These are phyloP conservation scores for Neofusicoccum ribis DNA, from an alignment of 2,329 filamentous ascomycete genomes.

Conservation along the genomic window DNA sequence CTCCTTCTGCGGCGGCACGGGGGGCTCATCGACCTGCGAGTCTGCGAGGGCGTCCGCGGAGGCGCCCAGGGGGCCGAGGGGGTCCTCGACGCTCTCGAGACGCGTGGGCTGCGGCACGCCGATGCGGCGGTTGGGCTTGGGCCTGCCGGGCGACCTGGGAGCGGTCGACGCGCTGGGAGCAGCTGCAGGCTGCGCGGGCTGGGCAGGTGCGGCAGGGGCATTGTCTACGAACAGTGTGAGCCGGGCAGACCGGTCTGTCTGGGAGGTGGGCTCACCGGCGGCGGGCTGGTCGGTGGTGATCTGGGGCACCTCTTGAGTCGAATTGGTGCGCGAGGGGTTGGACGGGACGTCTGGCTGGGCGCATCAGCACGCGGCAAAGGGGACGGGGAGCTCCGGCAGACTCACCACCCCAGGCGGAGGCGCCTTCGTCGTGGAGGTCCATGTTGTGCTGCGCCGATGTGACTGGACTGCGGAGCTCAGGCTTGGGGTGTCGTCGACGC, in stretches of 20 bases:
- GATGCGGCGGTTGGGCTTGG: slow-evolving; percentile 48
- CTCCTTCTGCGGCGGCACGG: slow-evolving; percentile 66
- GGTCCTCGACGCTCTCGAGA: slow-evolving; percentile 74
- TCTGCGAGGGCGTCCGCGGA: slow-evolving; percentile 52
- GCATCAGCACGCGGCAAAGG: slow-evolving; percentile 14
- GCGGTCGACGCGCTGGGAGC: slow-evolving; percentile 41
- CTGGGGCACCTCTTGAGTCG: slow-evolving; percentile 42
- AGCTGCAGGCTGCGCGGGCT: slow-evolving; percentile 28
- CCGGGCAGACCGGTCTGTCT: background rate
- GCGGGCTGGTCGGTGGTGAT: slow-evolving; percentile 33
- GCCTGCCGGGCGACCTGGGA: slow-evolving; percentile 49
- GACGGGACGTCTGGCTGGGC: slow-evolving; percentile 47
- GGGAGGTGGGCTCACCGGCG: slow-evolving; percentile 25
- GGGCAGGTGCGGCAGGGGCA: slow-evolving; percentile 12
- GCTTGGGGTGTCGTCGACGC: slow-evolving; percentile 13
- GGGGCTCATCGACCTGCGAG: slow-evolving; percentile 58
- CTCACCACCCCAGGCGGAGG: slow-evolving; percentile 46
- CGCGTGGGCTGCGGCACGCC: slow-evolving; percentile 74
- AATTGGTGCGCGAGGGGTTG: slow-evolving; percentile 38
- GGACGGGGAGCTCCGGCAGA: background rate
- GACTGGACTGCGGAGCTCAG: slow-evolving; percentile 4
- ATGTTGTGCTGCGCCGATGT: slow-evolving; percentile 26
- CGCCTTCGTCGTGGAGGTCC: slow-evolving; percentile 45
- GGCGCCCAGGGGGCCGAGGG: slow-evolving; percentile 74
- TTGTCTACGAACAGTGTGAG: slow-evolving; percentile 3